Evolutionary conservation across 768 basidiomycete genomes (phyloP).

Genomic region (Mycena latifolia): DNA sequence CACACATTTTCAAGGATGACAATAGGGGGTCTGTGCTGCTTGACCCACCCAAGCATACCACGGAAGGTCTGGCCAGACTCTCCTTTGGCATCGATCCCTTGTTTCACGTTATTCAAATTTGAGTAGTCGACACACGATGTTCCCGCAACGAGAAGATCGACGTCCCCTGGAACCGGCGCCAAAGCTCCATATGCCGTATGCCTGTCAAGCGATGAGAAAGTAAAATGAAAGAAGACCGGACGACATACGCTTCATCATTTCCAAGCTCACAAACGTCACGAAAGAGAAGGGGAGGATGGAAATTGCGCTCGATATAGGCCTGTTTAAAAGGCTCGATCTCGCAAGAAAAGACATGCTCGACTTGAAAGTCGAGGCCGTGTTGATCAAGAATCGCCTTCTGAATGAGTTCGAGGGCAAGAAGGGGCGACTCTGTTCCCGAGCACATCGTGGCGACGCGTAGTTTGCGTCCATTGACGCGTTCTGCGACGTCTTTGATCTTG

Average conservation of each 20-base stretch:
- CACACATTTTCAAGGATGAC: slow-evolving; percentile 97
- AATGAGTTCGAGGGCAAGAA: slow-evolving; percentile 90
- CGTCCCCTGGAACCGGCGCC: slow-evolving; percentile 88
- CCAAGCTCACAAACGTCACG: slow-evolving; percentile 95
- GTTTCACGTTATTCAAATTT: slow-evolving; percentile 93
- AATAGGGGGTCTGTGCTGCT: slow-evolving; percentile 87
- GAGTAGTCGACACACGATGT: slow-evolving; percentile 98
- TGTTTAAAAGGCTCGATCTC: slow-evolving; percentile 98
- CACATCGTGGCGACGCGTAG: slow-evolving; percentile 97
- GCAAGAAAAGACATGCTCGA: slow-evolving; percentile 96
- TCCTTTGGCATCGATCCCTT: slow-evolving; percentile 89
- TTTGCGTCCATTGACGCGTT: slow-evolving; percentile 81
- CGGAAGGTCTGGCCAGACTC: slow-evolving; percentile 95
- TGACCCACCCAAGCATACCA: slow-evolving; percentile 96
- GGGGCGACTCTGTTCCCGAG: slow-evolving; percentile 95
- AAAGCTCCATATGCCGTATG: slow-evolving; percentile 93
- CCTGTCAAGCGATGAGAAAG: slow-evolving; percentile 52
- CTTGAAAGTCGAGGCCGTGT: slow-evolving; percentile 70
- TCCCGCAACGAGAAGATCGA: slow-evolving; percentile 92
- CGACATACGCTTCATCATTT: slow-evolving; percentile 72
- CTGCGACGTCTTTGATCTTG: slow-evolving; percentile 73
- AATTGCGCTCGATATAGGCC: slow-evolving; percentile 97
- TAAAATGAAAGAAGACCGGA: slow-evolving; percentile 12
- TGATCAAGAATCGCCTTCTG: slow-evolving; percentile 80
- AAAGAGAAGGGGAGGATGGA: slow-evolving; percentile 91